Base-by-base conservation (phyloP, 495 filamentous ascomycete genomes). In the Entonaema liquescens region DNA sequence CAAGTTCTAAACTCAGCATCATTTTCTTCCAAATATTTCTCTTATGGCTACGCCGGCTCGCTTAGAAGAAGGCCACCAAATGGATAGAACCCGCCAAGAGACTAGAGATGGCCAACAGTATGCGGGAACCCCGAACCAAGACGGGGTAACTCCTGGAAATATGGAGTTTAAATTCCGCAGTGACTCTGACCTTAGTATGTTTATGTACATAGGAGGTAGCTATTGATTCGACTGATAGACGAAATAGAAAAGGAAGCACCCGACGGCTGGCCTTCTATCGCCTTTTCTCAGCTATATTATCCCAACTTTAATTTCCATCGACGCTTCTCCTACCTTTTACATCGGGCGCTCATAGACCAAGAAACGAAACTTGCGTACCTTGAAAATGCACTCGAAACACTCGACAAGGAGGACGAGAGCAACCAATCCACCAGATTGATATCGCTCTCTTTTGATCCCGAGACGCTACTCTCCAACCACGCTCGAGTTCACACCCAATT, bases 311-410 rank as follows among this genome's bases (percentile, higher is more conserved):
- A 23, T 17, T 59, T 67, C 12, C 38, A 68, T 29, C 65, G 65
- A 17, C 50, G 59, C 13, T 62, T 68, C 52, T 62, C 50, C 17
- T 50, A 29, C 13, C 50, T 57, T 17, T 28, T 62, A 38, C 65
- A 68, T 21, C 49, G 65, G 21, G 8, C 56, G 47, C 49, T 68
- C 56, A n/a, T 53, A 11, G 63, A 67, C 15, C 63, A 67, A 44
- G 59, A 68, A 26, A 57, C 59, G 28, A 68, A 68, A 17, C 57
- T 68, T 3, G 57, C 65, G 7, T 68, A 52, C 21, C 50, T 68
- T 21, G 59, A 68, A n/a, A 52, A 49, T n/a, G 52, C 33, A 23
- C 58, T 68, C 5, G 13, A 62, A 68, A n/a, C 57, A 40, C 65
- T 68, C 15, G 65, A 68, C 40, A 40, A 33, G 40, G 50, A 62